Evolutionary conservation across 2,329 filamentous ascomycete genomes (phyloP).

Genomic region (Aspergillus sp.): DNA sequence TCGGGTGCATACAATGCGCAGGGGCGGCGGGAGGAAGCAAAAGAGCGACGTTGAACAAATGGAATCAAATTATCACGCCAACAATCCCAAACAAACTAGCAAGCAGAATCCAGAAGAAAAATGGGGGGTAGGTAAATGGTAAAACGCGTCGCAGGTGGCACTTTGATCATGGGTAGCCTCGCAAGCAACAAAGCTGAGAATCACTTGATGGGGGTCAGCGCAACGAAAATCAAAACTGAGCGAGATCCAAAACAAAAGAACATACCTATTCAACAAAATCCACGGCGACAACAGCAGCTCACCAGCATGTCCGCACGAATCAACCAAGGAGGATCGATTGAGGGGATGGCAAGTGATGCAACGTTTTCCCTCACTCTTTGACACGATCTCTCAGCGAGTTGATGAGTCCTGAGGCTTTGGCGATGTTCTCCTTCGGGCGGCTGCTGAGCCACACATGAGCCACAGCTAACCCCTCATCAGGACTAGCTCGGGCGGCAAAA

Average conservation of each 20-base stretch:
- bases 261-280: neutral
- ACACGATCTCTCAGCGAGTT: neutral
- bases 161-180: neutral
- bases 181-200: neutral
- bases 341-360: neutral
- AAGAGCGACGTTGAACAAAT: slow-evolving; percentile 5
- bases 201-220: slow-evolving; percentile 1
- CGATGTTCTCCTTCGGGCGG: neutral
- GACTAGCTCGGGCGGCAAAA: slow-evolving; percentile 5
- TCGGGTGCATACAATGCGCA: slow-evolving; percentile 8
- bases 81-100: neutral
- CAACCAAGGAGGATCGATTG: neutral
- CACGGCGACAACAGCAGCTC: neutral
- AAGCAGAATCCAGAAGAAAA: neutral
- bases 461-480: slow-evolving; percentile 10
- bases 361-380: neutral
- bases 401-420: slow-evolving; percentile 3
- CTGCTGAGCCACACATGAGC: slow-evolving; percentile 11
- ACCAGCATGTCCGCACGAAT: neutral
- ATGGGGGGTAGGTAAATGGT: neutral
- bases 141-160: slow-evolving; percentile 14
- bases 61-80: neutral
- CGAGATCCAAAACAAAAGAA: neutral
- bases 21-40: neutral
- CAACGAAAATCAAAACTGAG: neutral